Evolutionary conservation across 2,329 filamentous ascomycete species (phyloP), one percentile per base, ranked within the genome.

Genomic region (Fusarium scirpi): DNA sequence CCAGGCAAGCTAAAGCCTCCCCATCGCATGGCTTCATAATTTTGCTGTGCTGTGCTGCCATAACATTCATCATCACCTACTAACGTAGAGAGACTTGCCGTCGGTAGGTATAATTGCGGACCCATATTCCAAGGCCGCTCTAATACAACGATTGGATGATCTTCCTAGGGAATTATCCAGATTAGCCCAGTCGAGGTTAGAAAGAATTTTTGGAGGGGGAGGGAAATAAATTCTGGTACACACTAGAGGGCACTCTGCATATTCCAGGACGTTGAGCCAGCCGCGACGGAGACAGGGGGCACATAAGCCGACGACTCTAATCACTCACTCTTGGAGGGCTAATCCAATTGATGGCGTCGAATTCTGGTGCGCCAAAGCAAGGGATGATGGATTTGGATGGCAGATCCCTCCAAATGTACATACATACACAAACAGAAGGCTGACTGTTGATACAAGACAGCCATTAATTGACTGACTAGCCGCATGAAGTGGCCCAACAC

Each of bases 231-330:
- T 40, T 49, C 56, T 56, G 65, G 47, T 44, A 53, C 62, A 30
- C 62, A 63, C 48, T 64, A 44, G 20, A 56, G 45, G 60, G 53
- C 58, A 66, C 69, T 64, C 61, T 64, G 58, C 68, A 61, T 62
- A 57, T 59, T 44, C 55, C 58, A 73, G 34, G 59, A 71, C 61
- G 70, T 67, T 68, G 45, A 66, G 58, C 69, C 63, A 66, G 57
- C 59, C 47, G 61, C 45, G 58, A 64, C 67, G 48, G 61, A 59
- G 67, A 51, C 70, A 74, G 51, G 69, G 69, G 65, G 53, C 12
- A 30, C 47, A 72, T 54, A 62, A 74, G 56, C 74, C 70, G 72
- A 69, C 52, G 46, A 62, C 66, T 58, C 70, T 65, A 52, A 52
- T 52, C 49, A 41, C 32, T 20, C 13, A 52, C 32, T 20, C 10